Evolutionary conservation across 2,329 filamentous ascomycete species (phyloP).

Genomic region (Periconia sp.): DNA sequence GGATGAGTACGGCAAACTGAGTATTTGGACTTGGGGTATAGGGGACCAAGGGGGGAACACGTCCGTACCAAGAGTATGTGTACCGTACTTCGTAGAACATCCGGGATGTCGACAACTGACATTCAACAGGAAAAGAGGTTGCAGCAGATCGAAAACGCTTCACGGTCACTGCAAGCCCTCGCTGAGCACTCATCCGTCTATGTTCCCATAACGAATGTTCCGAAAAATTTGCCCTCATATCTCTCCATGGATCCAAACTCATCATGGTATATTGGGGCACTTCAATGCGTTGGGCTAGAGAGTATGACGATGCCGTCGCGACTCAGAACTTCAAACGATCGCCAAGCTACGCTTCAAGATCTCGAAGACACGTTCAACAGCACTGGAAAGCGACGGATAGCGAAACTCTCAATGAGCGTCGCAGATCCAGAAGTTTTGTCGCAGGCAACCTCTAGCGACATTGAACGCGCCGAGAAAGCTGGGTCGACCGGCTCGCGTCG

Average conservation of each 20-base stretch:
- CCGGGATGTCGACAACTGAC: constrained; percentile 12
- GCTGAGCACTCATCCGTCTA: constrained; percentile 74
- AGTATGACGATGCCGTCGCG: constrained; percentile 76
- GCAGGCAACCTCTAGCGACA: constrained; percentile 19
- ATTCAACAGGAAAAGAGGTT: constrained; percentile 59
- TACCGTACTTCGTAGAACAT: background rate
- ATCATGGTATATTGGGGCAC: constrained; percentile 76
- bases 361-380: constrained; percentile 70
- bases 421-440: constrained; percentile 41
- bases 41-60: constrained; percentile 57
- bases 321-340: constrained; percentile 51
- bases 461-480: constrained; percentile 28
- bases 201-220: constrained; percentile 68
- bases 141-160: constrained; percentile 70
- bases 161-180: constrained; percentile 69
- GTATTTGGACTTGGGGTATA: constrained; percentile 84
- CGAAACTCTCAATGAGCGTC: constrained; percentile 70
- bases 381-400: constrained; percentile 78
- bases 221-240: constrained; percentile 57
- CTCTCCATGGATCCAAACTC: constrained; percentile 64
- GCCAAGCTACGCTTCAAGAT: constrained; percentile 59
- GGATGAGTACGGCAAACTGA: constrained; percentile 88
- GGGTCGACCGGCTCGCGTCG: constrained; percentile 25
- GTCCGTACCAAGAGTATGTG: constrained; percentile 46
- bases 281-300: constrained; percentile 77